Evolutionary conservation across 331 rosid species (phyloP).

Genomic region (Ulmus americana): DNA sequence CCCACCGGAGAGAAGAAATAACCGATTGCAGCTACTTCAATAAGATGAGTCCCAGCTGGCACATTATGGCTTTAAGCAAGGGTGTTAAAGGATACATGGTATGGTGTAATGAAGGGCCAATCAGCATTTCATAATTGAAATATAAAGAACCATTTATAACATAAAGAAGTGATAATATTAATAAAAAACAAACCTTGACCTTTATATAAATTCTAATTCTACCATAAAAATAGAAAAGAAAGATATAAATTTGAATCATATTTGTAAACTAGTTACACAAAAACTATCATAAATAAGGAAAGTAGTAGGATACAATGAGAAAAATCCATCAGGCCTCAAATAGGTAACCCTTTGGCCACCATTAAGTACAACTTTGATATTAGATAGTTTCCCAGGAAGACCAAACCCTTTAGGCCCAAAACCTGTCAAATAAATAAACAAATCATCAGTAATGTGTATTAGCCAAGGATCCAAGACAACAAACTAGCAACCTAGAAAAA

Average conservation of each 20-base stretch:
- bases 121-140: slow-evolving; percentile 16
- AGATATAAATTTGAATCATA: neutral
- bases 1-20: slow-evolving; percentile 84
- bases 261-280: neutral
- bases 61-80: slow-evolving; percentile 69
- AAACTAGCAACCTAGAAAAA: neutral
- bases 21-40: slow-evolving; percentile 85
- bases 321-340: slow-evolving; percentile 90
- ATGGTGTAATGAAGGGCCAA: slow-evolving; percentile 18
- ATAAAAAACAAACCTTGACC: neutral
- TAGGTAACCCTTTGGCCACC: slow-evolving; percentile 87
- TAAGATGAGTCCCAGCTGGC: slow-evolving; percentile 92
- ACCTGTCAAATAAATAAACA: slow-evolving; percentile 38
- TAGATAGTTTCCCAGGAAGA: slow-evolving; percentile 62
- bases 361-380: slow-evolving; percentile 82
- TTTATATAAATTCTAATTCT: neutral
- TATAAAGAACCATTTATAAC: neutral
- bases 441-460: neutral
- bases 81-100: slow-evolving; percentile 48
- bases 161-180: neutral
- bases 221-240: neutral
- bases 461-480: neutral
- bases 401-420: slow-evolving; percentile 50
- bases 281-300: slow-evolving; percentile 1
- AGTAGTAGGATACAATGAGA: slow-evolving; percentile 86